Evolutionary conservation across 495 filamentous ascomycete species (phyloP), one percentile per base, ranked within the genome.

Genomic region (Monascus purpureus): DNA sequence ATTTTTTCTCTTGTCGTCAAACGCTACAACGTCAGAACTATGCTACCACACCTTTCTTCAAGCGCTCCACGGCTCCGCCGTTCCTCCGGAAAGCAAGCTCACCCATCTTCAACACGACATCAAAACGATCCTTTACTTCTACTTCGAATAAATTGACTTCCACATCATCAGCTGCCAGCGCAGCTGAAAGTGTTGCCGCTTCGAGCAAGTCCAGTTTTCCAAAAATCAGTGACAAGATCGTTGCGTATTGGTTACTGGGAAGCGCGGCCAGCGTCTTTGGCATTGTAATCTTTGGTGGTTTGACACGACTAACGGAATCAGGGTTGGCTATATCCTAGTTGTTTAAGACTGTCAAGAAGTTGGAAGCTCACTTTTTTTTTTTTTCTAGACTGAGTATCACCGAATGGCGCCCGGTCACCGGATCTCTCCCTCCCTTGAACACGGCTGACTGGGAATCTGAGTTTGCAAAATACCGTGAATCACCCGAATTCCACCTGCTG

Each of bases 351-450:
- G 40, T 15, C 8, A 23, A 32, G 6, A 23, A 18, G 6, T 12
- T 6, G 19, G 4, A 9, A 17, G 30, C 8, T 12, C 6, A 15
- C 26, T 12, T 4, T 4, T 4, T 12, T 16, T 29, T 17, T 33
- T 39, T 11, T n/a, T 40, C 28, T 36, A 93, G 87, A 28, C 72
- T 97, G 40, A 93, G 85, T 57, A 97, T 97, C 48, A 97, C 90
- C 31, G 92, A 97, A 85, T 97, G 90, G 90, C 82, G 77, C 41
- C 90, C 90, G 40, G 85, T 96, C 24, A 96, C 90, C 4, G 90
- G 90, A 39, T 81, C 82, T 15, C 62, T 90, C n/a, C 88, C 88
- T 8, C 90, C 90, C 17, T 64, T 81, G 44, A 78, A 72, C 35
- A 50, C 55, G 8, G 70, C 61, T 32, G 77, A 84, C 51, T 97